Base-by-base conservation (phyloP, 2,329 filamentous ascomycete genomes). In the Beauveria caledonica region DNA sequence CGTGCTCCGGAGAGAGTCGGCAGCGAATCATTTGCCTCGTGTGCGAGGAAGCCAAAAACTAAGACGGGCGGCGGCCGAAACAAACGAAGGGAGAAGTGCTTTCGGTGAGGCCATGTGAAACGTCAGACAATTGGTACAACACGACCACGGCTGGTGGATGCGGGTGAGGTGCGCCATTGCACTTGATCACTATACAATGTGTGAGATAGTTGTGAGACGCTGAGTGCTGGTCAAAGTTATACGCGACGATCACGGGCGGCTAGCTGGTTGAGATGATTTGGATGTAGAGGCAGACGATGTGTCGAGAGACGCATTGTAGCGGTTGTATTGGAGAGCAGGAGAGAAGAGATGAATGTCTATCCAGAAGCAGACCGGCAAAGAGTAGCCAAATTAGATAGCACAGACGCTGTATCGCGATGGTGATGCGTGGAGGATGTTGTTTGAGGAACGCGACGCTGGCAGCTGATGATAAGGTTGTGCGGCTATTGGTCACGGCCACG, bases 101-200 rank as follows among this genome's bases (percentile, higher is more conserved):
- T 21, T 52, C 56, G 56, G 56, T 52, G 40, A 52, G 29, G 56
- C 39, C 49, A 45, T 51, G 56, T 59, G 48, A 52, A 51, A 59
- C 56, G 36, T 58, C 55, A 17, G 40, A 13, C 10, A 33, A 3
- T 36, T 33, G 23, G 56, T 59, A 39, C 23, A 17, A 59, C 56
- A 23, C 36, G 21, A 59, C 7, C 17, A 17, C 6, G 55, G 42
- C 17, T 39, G 15, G 46, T 45, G 45, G 45, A 21, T 36, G 55
- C 27, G 27, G 25, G n/a, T 6, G n/a, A 36, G n/a, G 25, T 39
- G 44, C 54, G 13, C 11, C 42, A 36, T 48, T 11, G 42, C 27
- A 57, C 17, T 23, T 27, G 15, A 48, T 19, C 36, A 55, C 10
- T 10, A 44, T 55, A 11, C 5, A 3, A 29, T 23, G 5, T 13